Percentiles rank a stretch among this genome's conserved stretches.
These are phyloP conservation scores for Pleodorina starrii DNA, from an alignment of 139 green algal genomes.

Conservation along the genomic window DNA sequence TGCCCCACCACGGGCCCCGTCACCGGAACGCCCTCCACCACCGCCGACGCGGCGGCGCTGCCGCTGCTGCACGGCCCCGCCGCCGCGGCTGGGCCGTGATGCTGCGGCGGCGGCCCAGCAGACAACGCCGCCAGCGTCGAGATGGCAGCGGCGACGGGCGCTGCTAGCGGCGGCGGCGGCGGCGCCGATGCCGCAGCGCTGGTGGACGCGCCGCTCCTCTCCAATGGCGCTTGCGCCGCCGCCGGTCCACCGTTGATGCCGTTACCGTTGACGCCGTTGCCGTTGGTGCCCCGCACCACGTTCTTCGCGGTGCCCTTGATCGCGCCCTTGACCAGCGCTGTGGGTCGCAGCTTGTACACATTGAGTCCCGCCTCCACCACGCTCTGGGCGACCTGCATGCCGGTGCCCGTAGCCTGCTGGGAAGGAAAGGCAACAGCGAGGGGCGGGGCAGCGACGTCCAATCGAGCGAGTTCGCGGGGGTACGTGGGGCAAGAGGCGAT, in stretches of 20 bases:
- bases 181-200: background rate
- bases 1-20: background rate
- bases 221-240: background rate
- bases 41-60: background rate
- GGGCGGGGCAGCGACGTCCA: background rate
- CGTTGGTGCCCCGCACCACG: background rate
- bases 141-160: background rate
- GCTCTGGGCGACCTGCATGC: background rate
- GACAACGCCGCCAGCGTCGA: background rate
- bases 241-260: background rate
- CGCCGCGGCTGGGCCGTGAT: background rate
- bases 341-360: conserved; percentile 38
- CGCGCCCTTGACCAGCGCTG: background rate
- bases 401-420: background rate
- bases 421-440: background rate
- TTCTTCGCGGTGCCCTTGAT: conserved; percentile 32
- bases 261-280: background rate
- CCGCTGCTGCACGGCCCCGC: background rate
- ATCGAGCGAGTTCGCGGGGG: background rate
- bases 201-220: too few species aligned
- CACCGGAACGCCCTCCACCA: conserved; percentile 1
- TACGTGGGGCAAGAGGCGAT: background rate
- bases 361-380: conserved; percentile 30
- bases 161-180: background rate
- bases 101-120: background rate